Conservation (phyloP, 1,284 basidiomycete species). For the Ustilago trichophora region DNA sequence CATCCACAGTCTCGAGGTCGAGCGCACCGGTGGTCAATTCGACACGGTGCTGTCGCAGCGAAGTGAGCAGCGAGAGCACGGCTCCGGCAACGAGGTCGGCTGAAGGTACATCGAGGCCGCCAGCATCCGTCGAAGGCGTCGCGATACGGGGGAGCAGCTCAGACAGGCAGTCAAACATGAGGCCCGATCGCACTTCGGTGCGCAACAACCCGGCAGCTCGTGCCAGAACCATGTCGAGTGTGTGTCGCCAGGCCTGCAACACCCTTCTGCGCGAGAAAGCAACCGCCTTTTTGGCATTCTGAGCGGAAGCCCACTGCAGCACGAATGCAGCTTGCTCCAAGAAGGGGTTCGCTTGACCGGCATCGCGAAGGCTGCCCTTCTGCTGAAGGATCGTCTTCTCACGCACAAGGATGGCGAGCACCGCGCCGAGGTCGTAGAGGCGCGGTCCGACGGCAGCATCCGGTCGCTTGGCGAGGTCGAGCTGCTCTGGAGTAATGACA, state of each 20-base stretch:
- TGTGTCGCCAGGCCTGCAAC: constrained; percentile 60
- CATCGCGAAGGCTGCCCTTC: constrained; percentile 48
- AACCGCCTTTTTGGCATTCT: constrained; percentile 60
- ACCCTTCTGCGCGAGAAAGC: constrained; percentile 49
- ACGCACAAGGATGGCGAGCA: constrained; percentile 69
- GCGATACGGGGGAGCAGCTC: constrained; percentile 58
- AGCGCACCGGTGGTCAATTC: constrained; percentile 37
- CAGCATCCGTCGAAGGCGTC: constrained; percentile 44
- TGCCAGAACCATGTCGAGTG: constrained; percentile 60
- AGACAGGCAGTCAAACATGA: constrained; percentile 59
- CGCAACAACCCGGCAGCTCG: constrained; percentile 52
- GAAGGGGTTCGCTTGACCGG: constrained; percentile 49
- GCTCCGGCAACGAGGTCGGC: constrained; percentile 83
- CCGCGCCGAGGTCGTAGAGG: constrained; percentile 78
- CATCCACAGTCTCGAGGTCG: constrained; percentile 57
- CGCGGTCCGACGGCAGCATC: constrained; percentile 77
- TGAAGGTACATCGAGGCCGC: constrained; percentile 73
- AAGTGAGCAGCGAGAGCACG: constrained; percentile 82
- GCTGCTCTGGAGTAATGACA: constrained; percentile 69
- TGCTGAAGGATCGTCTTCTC: constrained; percentile 51
- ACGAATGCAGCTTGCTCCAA: constrained; percentile 53
- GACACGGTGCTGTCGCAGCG: constrained; percentile 69
- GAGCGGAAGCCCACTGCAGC: constrained; percentile 56
- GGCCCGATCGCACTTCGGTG: constrained; percentile 47
- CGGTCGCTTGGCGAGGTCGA: constrained; percentile 79